Evolutionary conservation across 2,329 filamentous ascomycete species (phyloP), one percentile per base, ranked within the genome.

Genomic region (Penicillium fuscoglaucum): DNA sequence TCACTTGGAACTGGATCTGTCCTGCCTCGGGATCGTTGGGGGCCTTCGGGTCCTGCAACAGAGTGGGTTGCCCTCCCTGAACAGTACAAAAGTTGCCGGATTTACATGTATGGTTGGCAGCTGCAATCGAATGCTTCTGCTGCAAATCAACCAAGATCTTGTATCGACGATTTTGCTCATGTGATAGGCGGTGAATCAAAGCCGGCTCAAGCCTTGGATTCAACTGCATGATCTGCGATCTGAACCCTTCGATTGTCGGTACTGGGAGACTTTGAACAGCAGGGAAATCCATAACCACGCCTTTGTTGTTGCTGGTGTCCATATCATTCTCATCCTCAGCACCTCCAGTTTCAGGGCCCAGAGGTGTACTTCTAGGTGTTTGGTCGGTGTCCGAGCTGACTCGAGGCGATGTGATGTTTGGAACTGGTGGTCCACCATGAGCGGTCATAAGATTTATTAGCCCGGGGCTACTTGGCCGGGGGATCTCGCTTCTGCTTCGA

Each of bases 131-230:
- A 31, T 57, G 92, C 66, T 88, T 88, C 56, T 90, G 81, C 69
- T 86, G 89, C 61, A 82, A 79, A 39, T 86, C 87, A 31, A 93
- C 79, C 17, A 97, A 79, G 29, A 85, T 84, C 73, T 93, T 95
- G 75, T 93, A 96, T 55, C 92, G 85, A 59, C 86, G 80, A 47
- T 88, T 79, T 72, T 96, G 91, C 68, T 96, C 91, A 63, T 90
- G 84, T 0, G 90, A 90, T 65, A 96, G 89, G 46, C 92, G 87
- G 31, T 95, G 89, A 15, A 93, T 84, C 62, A 97, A 80, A 73
- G 86, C 81, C 9, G 81, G 77, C n/a, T 80, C 79, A 57, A 96
- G 79, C 12, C 81, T 78, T n/a, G 91, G 90, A 68, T 96, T 96
- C 44, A 96, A 77, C 59, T 84, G 82, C 46, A 86, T 77, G 19